phyloP scores from a whole-genome alignment of 108 stramenopile genomes.

The Conticribra guillardii region DNA sequence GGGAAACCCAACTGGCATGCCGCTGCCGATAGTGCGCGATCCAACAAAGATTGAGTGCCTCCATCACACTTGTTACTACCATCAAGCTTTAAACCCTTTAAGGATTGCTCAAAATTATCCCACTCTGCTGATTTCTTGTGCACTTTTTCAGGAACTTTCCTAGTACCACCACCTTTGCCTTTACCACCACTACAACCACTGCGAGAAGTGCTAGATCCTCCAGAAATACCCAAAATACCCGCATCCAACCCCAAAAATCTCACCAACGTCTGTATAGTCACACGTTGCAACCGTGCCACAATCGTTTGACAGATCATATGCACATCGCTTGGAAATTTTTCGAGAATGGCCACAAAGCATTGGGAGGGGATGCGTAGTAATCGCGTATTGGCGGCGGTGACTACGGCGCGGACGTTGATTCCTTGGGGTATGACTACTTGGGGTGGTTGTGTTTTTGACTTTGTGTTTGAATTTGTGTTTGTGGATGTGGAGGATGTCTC shows the following conservation, averaged over 20 bases:
- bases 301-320: slow-evolving; percentile 52
- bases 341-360: slow-evolving; percentile 43
- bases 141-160: slow-evolving; percentile 4
- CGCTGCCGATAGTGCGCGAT: slow-evolving; percentile 18
- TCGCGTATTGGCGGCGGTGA: slow-evolving; percentile 32
- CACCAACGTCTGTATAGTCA: slow-evolving; percentile 57
- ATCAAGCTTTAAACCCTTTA: not conserved
- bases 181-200: slow-evolving; percentile 5
- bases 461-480: slow-evolving; percentile 6
- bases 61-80: not conserved
- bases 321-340: slow-evolving; percentile 48
- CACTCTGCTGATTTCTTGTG: slow-evolving; percentile 14
- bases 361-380: slow-evolving; percentile 44
- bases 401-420: slow-evolving; percentile 30
- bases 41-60: slow-evolving; percentile 6
- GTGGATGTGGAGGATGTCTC: slow-evolving; percentile 3
- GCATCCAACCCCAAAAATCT: slow-evolving; percentile 45
- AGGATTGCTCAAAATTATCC: slow-evolving; percentile 19
- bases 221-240: slow-evolving; percentile 25
- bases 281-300: slow-evolving; percentile 50
- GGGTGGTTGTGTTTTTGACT: not conserved
- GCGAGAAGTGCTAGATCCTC: too few species aligned
- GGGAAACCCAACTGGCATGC: slow-evolving; percentile 20
- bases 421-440: slow-evolving; percentile 7
- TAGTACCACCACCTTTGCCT: not conserved